Conservation (phyloP, 345 rosid species). For the Barbarea vulgaris region DNA sequence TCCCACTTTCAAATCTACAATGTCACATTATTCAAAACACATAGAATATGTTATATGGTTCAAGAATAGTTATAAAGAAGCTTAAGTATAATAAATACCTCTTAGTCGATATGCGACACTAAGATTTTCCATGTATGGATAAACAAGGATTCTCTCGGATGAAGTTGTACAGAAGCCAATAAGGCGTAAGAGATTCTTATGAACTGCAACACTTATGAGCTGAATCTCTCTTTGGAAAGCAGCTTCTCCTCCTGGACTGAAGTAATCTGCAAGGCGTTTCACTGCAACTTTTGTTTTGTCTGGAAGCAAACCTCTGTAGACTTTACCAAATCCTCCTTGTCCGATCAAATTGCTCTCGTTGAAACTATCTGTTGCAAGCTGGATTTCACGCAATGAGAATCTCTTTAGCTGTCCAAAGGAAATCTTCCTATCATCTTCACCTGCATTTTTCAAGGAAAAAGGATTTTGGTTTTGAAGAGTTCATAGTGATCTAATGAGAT, state of each 20-base stretch:
- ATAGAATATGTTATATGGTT: background rate
- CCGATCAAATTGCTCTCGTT: slow-evolving; percentile 76
- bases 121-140: slow-evolving; percentile 88
- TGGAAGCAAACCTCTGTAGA: slow-evolving; percentile 79
- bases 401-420: slow-evolving; percentile 70
- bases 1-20: slow-evolving; percentile 69
- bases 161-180: slow-evolving; percentile 81
- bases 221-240: slow-evolving; percentile 84
- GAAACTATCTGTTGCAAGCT: slow-evolving; percentile 83
- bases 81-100: slow-evolving; percentile 48
- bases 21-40: background rate
- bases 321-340: slow-evolving; percentile 95
- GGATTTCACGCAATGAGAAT: slow-evolving; percentile 78
- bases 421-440: slow-evolving; percentile 74
- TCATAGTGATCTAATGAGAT: slow-evolving; percentile 7
- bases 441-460: slow-evolving; percentile 40
- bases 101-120: slow-evolving; percentile 80
- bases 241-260: slow-evolving; percentile 84
- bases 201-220: slow-evolving; percentile 85
- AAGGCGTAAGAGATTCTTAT: slow-evolving; percentile 74
- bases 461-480: background rate
- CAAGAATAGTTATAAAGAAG: background rate
- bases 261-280: slow-evolving; percentile 75
- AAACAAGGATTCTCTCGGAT: slow-evolving; percentile 82
- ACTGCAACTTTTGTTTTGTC: slow-evolving; percentile 80